These are phyloP conservation scores for Wallacemonas sp. DNA, from an alignment of 208 protist genomes.

Conservation along the genomic window DNA sequence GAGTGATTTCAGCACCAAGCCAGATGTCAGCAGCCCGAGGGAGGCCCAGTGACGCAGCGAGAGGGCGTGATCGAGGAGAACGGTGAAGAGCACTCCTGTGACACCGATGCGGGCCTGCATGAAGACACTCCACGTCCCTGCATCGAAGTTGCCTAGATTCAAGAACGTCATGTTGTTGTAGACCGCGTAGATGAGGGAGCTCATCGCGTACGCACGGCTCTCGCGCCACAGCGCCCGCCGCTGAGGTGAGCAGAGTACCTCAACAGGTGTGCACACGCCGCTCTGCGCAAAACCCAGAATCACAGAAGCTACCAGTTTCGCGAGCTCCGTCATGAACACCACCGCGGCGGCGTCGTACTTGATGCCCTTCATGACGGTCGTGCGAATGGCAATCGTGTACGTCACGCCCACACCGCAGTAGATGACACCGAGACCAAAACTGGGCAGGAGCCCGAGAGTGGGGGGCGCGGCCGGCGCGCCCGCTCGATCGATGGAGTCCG, in stretches of 20 bases:
- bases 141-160: constrained; percentile 59
- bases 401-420: too few relatives aligned
- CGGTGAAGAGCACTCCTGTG: constrained; percentile 51
- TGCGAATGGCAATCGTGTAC: background rate
- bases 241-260: constrained; percentile 18
- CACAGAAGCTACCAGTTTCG: background rate
- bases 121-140: constrained; percentile 69
- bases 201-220: constrained; percentile 42
- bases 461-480: too few relatives aligned
- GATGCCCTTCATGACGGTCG: background rate
- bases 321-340: background rate
- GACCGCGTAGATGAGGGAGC: constrained; percentile 68
- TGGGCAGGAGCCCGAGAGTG: too few relatives aligned
- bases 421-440: too few relatives aligned
- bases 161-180: constrained; percentile 86
- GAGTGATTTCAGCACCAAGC: constrained; percentile 36
- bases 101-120: constrained; percentile 80
- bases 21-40: constrained; percentile 46
- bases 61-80: constrained; percentile 28
- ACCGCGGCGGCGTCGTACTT: background rate
- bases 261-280: constrained; percentile 30
- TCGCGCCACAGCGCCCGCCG: constrained; percentile 33
- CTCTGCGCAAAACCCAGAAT: background rate
- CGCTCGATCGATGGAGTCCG: too few relatives aligned
- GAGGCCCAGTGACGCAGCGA: constrained; percentile 45